Percentiles rank a stretch among this genome's conserved stretches.
phyloP scores from a whole-genome alignment of 169 alveolate species.

The Eimeria falciformis region DNA sequence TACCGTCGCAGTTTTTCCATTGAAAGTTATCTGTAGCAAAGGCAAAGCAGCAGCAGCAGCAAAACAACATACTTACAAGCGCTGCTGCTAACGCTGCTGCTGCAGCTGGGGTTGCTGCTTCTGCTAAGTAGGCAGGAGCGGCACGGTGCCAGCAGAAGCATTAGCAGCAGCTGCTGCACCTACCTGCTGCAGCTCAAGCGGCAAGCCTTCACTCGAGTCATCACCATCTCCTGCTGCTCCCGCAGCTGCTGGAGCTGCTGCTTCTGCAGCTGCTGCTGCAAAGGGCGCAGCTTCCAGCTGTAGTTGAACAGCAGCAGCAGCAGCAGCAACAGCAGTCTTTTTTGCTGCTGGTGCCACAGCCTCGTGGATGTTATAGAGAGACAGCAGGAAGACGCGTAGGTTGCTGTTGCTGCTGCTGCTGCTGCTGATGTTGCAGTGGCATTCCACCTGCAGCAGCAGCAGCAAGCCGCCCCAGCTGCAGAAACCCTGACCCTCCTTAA shows the following conservation, averaged over 20 bases:
- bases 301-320: background rate
- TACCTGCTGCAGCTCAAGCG: slow-evolving; percentile 5
- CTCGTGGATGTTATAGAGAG: background rate
- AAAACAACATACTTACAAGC: background rate
- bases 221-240: background rate
- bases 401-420: slow-evolving; percentile 45
- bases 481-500: slow-evolving; percentile 37
- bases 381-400: background rate
- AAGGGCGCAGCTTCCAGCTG: background rate
- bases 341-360: slow-evolving; percentile 38
- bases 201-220: background rate
- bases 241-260: slow-evolving; percentile 9
- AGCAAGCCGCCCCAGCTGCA: slow-evolving; percentile 59
- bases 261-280: background rate
- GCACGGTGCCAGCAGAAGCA: background rate
- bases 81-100: slow-evolving; percentile 15
- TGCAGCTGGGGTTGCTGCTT: slow-evolving; percentile 4
- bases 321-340: background rate
- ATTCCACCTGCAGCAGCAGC: slow-evolving; percentile 62
- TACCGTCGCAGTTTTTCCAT: background rate
- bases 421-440: slow-evolving; percentile 64
- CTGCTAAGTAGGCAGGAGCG: background rate
- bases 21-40: slow-evolving; percentile 21
- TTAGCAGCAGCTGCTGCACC: slow-evolving; percentile 1
- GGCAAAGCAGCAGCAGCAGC: background rate